Conservation (phyloP, 1,284 basidiomycete genomes). For the Ceratobasidium sp. region DNA sequence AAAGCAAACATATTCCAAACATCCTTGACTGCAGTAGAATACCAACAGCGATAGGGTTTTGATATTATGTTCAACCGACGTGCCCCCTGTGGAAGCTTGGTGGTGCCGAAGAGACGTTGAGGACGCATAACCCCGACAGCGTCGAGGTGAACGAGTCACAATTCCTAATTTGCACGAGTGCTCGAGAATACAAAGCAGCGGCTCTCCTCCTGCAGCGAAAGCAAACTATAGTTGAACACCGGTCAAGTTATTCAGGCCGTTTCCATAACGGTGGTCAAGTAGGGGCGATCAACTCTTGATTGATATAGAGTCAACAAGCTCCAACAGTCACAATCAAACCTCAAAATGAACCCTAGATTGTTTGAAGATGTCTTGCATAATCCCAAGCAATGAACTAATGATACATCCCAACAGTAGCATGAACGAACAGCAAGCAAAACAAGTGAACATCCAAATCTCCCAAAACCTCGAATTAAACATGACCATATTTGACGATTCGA, state of each 20-base stretch:
- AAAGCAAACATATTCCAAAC: conserved; percentile 29
- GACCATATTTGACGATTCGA: neutral
- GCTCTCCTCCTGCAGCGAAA: neutral
- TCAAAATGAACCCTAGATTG: neutral
- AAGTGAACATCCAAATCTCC: conserved; percentile 10
- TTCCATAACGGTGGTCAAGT: conserved; percentile 8
- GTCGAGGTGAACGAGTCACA: too few species aligned
- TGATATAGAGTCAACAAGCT: neutral
- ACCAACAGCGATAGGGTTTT: neutral
- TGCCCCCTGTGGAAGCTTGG: neutral
- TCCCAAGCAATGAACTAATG: conserved; percentile 31
- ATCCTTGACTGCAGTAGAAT: conserved; percentile 12
- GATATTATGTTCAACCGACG: neutral
- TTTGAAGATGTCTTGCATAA: neutral
- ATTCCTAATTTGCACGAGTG: too few species aligned
- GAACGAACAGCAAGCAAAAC: conserved; percentile 29
- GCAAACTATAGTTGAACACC: neutral
- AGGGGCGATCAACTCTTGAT: neutral
- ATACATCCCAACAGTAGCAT: conserved; percentile 30
- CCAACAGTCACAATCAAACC: neutral
- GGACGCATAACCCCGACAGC: conserved; percentile 6
- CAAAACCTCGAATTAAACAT: neutral
- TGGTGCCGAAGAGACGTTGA: neutral
- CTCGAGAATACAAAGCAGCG: neutral
- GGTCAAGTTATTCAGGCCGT: neutral